Evolutionary conservation across 768 basidiomycete species (phyloP).

Genomic region (Podaxis sp.): DNA sequence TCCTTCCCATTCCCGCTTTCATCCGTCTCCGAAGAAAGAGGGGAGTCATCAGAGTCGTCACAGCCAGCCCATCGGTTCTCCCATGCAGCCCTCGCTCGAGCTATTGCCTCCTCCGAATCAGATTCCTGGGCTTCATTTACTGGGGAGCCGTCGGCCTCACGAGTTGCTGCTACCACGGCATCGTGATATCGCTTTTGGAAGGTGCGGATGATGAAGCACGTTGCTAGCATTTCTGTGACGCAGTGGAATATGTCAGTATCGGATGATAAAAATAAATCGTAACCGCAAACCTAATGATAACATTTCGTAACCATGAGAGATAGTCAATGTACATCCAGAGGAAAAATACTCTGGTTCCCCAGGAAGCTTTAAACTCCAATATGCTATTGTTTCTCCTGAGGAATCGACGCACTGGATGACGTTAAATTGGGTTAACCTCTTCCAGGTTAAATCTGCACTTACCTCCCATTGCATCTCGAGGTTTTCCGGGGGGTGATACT

Average conservation of each 20-base stretch:
- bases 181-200: neutral
- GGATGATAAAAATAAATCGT: neutral
- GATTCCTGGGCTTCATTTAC: neutral
- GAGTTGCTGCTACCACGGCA: neutral
- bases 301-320: neutral
- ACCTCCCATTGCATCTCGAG: slow-evolving; percentile 8
- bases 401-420: neutral
- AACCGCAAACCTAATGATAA: neutral
- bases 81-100: neutral
- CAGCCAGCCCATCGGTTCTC: slow-evolving; percentile 1
- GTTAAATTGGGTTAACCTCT: neutral
- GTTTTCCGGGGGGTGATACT: slow-evolving; percentile 2
- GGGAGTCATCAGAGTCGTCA: neutral
- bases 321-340: neutral
- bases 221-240: neutral
- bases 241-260: neutral
- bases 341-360: neutral
- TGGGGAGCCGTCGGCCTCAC: neutral
- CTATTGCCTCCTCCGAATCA: neutral
- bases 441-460: neutral
- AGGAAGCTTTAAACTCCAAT: slow-evolving; percentile 3
- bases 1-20: neutral
- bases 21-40: neutral
- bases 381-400: neutral
- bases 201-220: neutral